A percentile compares a stretch with the other conserved stretches of the same genome.
Conservation (phyloP, 139 green algal genomes). For the Ettlia oleoabundans region DNA sequence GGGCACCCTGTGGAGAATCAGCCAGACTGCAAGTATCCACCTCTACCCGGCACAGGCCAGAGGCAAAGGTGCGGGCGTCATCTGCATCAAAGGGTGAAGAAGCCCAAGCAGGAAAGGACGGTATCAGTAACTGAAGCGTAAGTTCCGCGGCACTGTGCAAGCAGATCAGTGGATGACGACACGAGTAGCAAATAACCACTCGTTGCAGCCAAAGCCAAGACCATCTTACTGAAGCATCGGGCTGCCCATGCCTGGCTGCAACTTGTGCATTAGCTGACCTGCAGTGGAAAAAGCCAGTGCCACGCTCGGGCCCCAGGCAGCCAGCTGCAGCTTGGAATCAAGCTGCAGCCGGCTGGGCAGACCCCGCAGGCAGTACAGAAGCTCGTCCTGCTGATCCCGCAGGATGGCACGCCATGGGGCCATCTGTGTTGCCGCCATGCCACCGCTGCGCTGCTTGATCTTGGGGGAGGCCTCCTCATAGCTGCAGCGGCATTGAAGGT, state of each 20-base stretch:
- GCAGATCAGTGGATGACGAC: too few species aligned
- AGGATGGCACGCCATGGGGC: conserved; percentile 14
- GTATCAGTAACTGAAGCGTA: neutral
- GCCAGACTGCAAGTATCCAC: neutral
- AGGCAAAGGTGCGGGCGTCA: neutral
- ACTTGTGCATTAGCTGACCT: neutral
- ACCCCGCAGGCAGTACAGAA: conserved; percentile 18
- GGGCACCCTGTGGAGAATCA: neutral
- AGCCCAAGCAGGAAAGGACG: neutral
- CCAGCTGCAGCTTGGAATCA: conserved; percentile 11
- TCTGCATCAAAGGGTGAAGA: too few species aligned
- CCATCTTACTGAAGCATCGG: too few species aligned
- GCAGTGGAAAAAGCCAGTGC: conserved; percentile 4
- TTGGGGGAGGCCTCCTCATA: conserved; percentile 24
- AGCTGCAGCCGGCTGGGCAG: neutral
- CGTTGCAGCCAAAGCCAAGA: too few species aligned
- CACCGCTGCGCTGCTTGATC: conserved; percentile 2
- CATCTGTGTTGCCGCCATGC: neutral
- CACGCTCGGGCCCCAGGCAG: conserved; percentile 4
- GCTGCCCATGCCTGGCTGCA: neutral
- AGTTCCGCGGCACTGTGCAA: too few species aligned
- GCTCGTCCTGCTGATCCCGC: neutral
- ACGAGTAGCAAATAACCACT: neutral
- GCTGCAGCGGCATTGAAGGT: neutral
- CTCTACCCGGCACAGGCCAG: neutral